Percentiles rank a stretch among this genome's conserved stretches.
phyloP scores from a whole-genome alignment of 805 yeast species.

The Sugiyamaella floridensis region DNA sequence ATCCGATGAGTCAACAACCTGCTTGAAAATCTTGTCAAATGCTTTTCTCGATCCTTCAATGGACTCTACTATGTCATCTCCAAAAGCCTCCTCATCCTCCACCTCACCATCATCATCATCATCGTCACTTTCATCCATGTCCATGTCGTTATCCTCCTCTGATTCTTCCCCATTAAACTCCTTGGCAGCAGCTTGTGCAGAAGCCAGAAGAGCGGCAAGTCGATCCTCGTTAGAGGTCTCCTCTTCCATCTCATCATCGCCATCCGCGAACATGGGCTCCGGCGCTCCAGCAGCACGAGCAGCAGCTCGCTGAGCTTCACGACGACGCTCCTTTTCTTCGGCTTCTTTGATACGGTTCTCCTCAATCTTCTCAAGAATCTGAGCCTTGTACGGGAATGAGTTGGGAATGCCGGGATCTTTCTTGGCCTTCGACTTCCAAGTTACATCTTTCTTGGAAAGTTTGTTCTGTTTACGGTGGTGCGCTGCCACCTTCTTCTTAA shows the following conservation, averaged over 20 bases:
- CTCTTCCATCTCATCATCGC: conserved; percentile 31
- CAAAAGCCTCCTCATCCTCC: conserved; percentile 38
- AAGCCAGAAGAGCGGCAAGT: conserved; percentile 77
- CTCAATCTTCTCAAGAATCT: conserved; percentile 53
- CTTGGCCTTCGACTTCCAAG: conserved; percentile 80
- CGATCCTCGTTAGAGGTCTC: conserved; percentile 39
- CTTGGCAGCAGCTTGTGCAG: conserved; percentile 84
- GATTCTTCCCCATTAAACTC: conserved; percentile 54
- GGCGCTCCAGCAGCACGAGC: conserved; percentile 30
- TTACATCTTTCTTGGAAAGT: conserved; percentile 75
- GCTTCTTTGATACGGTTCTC: conserved; percentile 42
- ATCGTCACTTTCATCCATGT: conserved; percentile 37
- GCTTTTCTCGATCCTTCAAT: conserved; percentile 51
- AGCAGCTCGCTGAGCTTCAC: conserved; percentile 30
- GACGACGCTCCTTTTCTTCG: conserved; percentile 34
- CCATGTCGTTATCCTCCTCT: conserved; percentile 35
- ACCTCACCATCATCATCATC: conserved; percentile 40
- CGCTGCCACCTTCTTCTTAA: conserved; percentile 91
- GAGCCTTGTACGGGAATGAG: conserved; percentile 88
- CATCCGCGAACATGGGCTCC: conserved; percentile 26
- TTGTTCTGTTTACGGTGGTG: conserved; percentile 82
- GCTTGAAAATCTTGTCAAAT: conserved; percentile 87
- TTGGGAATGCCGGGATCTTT: conserved; percentile 96
- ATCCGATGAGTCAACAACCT: conserved; percentile 88
- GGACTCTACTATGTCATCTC: conserved; percentile 34